Evolutionary conservation across 331 rosid species (phyloP).

Genomic region (Spiraea crenata): DNA sequence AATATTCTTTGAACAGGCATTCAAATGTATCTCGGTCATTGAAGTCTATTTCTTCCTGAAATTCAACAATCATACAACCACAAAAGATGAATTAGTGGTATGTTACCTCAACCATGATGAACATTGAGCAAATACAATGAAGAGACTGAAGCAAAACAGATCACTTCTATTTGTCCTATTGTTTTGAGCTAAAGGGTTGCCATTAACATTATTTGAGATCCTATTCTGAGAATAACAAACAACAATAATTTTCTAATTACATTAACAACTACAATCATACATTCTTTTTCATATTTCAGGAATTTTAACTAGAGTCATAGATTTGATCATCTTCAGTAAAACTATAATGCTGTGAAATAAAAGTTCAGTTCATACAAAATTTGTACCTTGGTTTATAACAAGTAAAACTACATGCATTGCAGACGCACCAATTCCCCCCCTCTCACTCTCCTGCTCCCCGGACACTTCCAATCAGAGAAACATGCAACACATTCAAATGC

Average conservation of each 20-base stretch:
- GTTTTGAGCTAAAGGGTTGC: neutral
- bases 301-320: no score
- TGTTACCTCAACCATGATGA: conserved; percentile 13
- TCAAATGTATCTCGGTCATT: conserved; percentile 55
- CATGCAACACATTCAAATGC: neutral
- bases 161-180: neutral
- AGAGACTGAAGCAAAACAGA: neutral
- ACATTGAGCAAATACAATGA: neutral
- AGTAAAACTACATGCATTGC: neutral
- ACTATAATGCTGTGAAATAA: neutral
- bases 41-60: conserved; percentile 55
- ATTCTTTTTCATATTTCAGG: no score
- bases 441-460: neutral
- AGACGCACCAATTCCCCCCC: neutral
- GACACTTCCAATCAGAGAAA: neutral
- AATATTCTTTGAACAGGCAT: conserved; percentile 68
- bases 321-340: neutral
- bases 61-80: conserved; percentile 25
- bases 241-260: neutral
- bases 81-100: conserved; percentile 6
- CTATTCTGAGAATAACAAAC: neutral
- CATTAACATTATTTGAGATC: neutral
- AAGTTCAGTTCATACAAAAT: neutral
- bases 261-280: neutral
- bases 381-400: conserved; percentile 1